A percentile compares a stretch with the other conserved stretches of the same genome.
These are phyloP conservation scores for Phytophthora multivora DNA, from an alignment of 352 stramenopile species.

Conservation along the genomic window DNA sequence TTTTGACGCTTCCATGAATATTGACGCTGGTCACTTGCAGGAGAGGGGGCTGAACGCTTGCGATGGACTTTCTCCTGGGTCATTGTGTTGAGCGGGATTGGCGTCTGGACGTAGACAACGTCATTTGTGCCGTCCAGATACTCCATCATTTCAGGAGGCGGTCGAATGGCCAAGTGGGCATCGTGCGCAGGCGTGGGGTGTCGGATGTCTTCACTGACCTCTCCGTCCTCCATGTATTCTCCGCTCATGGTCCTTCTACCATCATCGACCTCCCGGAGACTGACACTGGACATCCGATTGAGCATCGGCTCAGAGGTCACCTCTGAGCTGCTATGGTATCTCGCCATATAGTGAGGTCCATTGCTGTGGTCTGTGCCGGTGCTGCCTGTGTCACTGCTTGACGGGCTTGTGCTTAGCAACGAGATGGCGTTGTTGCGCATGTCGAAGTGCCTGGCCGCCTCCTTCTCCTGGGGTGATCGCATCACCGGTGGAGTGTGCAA, in stretches of 20 bases:
- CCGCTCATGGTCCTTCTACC: neutral
- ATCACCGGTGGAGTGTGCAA: conserved; percentile 30
- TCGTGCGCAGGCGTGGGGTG: conserved; percentile 19
- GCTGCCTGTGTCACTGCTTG: conserved; percentile 43
- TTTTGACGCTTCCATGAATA: conserved; percentile 45
- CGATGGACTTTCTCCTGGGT: conserved; percentile 51
- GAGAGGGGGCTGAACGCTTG: conserved; percentile 48
- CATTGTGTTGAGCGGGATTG: conserved; percentile 51
- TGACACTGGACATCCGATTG: conserved; percentile 54
- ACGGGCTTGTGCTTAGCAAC: conserved; percentile 35
- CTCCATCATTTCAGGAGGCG: conserved; percentile 13
- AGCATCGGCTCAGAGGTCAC: conserved; percentile 36
- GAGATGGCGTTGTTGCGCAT: conserved; percentile 35
- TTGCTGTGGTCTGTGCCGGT: conserved; percentile 34
- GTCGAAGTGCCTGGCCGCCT: conserved; percentile 26
- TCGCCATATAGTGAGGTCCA: conserved; percentile 6
- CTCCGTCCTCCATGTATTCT: conserved; percentile 16
- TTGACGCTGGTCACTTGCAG: conserved; percentile 28
- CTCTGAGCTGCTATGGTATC: conserved; percentile 9
- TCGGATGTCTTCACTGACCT: conserved; percentile 9
- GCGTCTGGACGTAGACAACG: conserved; percentile 20
- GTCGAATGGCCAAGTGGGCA: conserved; percentile 15
- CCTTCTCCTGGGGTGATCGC: conserved; percentile 17
- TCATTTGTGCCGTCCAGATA: conserved; percentile 32
- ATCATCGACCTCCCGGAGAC: conserved; percentile 34